phyloP scores from a whole-genome alignment of 768 basidiomycete genomes.

The Kwoniella heveanensis region DNA sequence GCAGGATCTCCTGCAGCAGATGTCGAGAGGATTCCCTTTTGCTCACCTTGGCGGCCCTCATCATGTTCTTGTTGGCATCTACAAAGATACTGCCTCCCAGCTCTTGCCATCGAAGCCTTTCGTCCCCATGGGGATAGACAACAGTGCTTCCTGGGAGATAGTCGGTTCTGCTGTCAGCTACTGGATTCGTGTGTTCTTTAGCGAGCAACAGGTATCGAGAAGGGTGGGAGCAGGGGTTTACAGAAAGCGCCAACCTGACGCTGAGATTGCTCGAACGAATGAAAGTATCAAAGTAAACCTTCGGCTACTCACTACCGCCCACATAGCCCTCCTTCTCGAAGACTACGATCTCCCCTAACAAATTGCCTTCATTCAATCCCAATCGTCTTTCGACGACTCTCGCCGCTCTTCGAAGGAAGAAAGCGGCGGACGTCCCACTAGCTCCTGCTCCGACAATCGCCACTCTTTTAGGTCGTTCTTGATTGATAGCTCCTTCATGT shows the following conservation, averaged over 20 bases:
- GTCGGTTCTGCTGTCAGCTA: not conserved
- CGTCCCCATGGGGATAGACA: slow-evolving; percentile 71
- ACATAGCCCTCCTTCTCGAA: slow-evolving; percentile 76
- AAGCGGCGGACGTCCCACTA: slow-evolving; percentile 72
- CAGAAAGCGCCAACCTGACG: too few species aligned
- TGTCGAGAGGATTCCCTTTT: not conserved
- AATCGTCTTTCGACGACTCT: slow-evolving; percentile 68
- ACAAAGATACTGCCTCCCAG: slow-evolving; percentile 90
- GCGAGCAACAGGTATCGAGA: too few species aligned
- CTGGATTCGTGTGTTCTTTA: too few species aligned
- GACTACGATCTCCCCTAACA: slow-evolving; percentile 77
- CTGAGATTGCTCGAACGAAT: too few species aligned
- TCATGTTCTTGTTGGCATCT: slow-evolving; percentile 65
- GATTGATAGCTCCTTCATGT: slow-evolving; percentile 13
- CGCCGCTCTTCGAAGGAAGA: slow-evolving; percentile 72
- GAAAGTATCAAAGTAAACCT: not conserved
- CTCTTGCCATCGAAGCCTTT: slow-evolving; percentile 68
- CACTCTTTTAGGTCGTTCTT: slow-evolving; percentile 59
- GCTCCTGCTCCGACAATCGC: slow-evolving; percentile 92
- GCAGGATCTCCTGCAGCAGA: too few species aligned
- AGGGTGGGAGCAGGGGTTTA: too few species aligned
- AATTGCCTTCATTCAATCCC: slow-evolving; percentile 44
- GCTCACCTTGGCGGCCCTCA: slow-evolving; percentile 71
- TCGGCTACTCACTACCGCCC: slow-evolving; percentile 69
- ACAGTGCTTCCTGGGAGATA: slow-evolving; percentile 68